Conservation (phyloP, 108 stramenopile genomes). For the Asterionellopsis glacialis region DNA sequence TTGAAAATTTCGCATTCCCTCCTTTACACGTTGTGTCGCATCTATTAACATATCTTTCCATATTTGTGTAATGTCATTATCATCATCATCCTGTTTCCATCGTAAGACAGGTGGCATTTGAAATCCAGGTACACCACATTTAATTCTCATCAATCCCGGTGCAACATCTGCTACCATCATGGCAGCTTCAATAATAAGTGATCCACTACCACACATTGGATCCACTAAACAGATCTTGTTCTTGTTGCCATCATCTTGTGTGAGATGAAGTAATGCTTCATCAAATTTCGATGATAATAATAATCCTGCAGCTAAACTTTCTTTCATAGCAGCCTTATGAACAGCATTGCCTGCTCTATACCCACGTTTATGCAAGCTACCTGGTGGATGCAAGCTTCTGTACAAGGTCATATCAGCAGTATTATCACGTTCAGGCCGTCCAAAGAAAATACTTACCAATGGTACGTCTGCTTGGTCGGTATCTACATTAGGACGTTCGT, state of each 20-base stretch:
- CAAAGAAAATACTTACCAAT: conserved; percentile 53
- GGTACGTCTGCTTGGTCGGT: conserved; percentile 71
- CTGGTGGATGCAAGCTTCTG: conserved; percentile 60
- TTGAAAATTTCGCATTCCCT: conserved; percentile 47
- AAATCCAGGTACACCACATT: conserved; percentile 43
- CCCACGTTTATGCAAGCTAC: conserved; percentile 62
- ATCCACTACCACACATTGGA: conserved; percentile 82
- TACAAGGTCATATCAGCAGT: conserved; percentile 50
- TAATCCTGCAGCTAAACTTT: conserved; percentile 73
- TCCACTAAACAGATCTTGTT: conserved; percentile 42
- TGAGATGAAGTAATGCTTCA: conserved; percentile 53
- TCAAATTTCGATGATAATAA: conserved; percentile 11
- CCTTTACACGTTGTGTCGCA: conserved; percentile 45
- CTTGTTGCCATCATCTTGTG: background rate
- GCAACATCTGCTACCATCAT: conserved; percentile 75
- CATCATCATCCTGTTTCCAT: conserved; percentile 43
- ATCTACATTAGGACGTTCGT: conserved; percentile 60
- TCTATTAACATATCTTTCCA: conserved; percentile 70
- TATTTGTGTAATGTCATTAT: conserved; percentile 13
- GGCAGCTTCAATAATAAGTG: conserved; percentile 66
- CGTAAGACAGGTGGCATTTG: conserved; percentile 55
- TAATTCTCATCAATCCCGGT: conserved; percentile 68
- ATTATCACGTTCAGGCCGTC: conserved; percentile 16
- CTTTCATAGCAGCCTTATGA: conserved; percentile 83
- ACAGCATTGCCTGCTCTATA: conserved; percentile 48